Percentiles rank a stretch among this genome's conserved stretches.
phyloP scores from a whole-genome alignment of 108 stramenopile species.

The Conticribra guillardii region DNA sequence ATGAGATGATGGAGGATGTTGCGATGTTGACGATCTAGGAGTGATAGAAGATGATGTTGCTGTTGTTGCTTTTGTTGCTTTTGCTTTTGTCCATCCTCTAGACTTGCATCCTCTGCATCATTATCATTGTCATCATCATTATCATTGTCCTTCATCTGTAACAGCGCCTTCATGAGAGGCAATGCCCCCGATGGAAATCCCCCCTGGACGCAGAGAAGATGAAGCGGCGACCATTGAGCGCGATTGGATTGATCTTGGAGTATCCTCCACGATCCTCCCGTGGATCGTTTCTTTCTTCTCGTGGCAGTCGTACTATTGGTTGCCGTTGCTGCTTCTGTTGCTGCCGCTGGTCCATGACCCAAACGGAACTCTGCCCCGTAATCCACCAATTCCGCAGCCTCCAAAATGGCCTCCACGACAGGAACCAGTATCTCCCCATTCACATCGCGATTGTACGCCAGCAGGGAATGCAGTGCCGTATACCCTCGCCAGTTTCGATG shows the following conservation, averaged over 20 bases:
- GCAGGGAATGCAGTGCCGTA: slow-evolving; percentile 28
- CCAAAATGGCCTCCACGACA: slow-evolving; percentile 21
- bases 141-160: slow-evolving; percentile 24
- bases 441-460: slow-evolving; percentile 23
- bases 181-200: slow-evolving; percentile 24
- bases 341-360: background rate
- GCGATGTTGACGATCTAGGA: slow-evolving; percentile 39
- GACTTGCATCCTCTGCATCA: no score
- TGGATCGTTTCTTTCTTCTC: slow-evolving; percentile 1
- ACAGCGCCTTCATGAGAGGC: slow-evolving; percentile 4
- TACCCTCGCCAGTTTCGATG: slow-evolving; percentile 38
- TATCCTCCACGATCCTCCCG: slow-evolving; percentile 37
- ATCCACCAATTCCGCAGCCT: slow-evolving; percentile 38
- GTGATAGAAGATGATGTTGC: slow-evolving; percentile 15
- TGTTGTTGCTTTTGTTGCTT: no score
- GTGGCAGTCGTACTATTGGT: no score
- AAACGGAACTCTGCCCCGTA: slow-evolving; percentile 16
- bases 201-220: slow-evolving; percentile 41
- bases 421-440: slow-evolving; percentile 24
- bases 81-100: no score
- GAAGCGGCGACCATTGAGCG: slow-evolving; percentile 40
- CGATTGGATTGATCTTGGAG: slow-evolving; percentile 38
- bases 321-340: no score
- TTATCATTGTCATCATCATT: slow-evolving; percentile 5
- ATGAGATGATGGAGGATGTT: slow-evolving; percentile 40